These are phyloP conservation scores for Luvunga scandens DNA, from an alignment of 345 rosid genomes.

Conservation along the genomic window DNA sequence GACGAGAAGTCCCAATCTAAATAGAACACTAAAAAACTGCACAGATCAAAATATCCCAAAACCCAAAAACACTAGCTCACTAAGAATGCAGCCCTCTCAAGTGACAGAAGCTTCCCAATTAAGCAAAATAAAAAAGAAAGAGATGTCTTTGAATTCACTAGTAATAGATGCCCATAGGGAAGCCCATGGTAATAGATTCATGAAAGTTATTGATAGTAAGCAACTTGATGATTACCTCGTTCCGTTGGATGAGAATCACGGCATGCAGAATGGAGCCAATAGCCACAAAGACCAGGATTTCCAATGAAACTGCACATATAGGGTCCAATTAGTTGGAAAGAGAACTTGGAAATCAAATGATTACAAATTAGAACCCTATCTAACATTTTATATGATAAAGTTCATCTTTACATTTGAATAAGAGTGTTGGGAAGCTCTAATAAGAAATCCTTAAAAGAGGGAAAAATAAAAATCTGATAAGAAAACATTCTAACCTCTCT, in stretches of 20 bases:
- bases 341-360: background rate
- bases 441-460: no score
- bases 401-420: background rate
- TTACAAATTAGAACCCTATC: background rate
- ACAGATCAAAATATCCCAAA: no score
- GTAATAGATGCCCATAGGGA: no score
- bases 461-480: background rate
- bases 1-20: no score
- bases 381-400: background rate
- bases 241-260: conserved; percentile 51
- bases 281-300: conserved; percentile 76
- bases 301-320: conserved; percentile 64
- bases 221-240: conserved; percentile 51
- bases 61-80: no score
- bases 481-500: conserved; percentile 47
- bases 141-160: no score
- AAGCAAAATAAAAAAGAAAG: no score
- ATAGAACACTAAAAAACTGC: no score
- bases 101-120: no score
- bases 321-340: background rate
- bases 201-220: background rate
- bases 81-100: no score
- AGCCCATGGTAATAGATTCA: no score
- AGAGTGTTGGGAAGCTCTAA: no score
- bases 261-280: conserved; percentile 71